Percentiles rank a stretch among this genome's conserved stretches.
phyloP scores from a whole-genome alignment of 2,329 filamentous ascomycete species.

The Sodiomyces alkalinus region DNA sequence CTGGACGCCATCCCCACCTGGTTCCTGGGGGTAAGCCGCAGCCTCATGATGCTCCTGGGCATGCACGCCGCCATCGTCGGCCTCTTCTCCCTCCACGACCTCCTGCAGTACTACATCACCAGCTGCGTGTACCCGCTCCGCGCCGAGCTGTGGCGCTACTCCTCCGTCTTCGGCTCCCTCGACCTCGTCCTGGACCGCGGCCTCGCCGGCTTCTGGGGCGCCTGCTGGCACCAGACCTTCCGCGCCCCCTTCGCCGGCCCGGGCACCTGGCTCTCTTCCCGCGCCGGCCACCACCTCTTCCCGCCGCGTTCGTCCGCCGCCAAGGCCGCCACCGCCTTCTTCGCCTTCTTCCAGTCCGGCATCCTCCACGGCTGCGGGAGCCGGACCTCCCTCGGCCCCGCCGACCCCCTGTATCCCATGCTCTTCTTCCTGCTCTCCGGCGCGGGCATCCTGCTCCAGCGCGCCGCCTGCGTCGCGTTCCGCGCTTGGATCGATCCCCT shows the following conservation, averaged over 20 bases:
- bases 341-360: slow-evolving; percentile 53
- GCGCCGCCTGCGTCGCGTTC: slow-evolving; percentile 18
- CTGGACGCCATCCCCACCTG: slow-evolving; percentile 24
- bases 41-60: slow-evolving; percentile 33
- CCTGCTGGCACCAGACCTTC: slow-evolving; percentile 87
- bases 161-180: slow-evolving; percentile 40
- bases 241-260: slow-evolving; percentile 55
- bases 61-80: slow-evolving; percentile 46
- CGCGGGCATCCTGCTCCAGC: slow-evolving; percentile 49
- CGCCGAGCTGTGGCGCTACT: slow-evolving; percentile 34
- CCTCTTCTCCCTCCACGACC: slow-evolving; percentile 43
- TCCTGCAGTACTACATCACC: slow-evolving; percentile 36
- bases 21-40: slow-evolving; percentile 38
- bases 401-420: slow-evolving; percentile 35
- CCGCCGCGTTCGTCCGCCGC: slow-evolving; percentile 14
- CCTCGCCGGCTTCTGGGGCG: slow-evolving; percentile 68
- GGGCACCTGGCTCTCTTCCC: slow-evolving; percentile 28
- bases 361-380: slow-evolving; percentile 58
- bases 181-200: slow-evolving; percentile 48
- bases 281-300: slow-evolving; percentile 24
- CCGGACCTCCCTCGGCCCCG: slow-evolving; percentile 42
- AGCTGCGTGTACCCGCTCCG: slow-evolving; percentile 35
- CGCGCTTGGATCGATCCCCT: slow-evolving; percentile 16
- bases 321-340: slow-evolving; percentile 18
- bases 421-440: slow-evolving; percentile 61